phyloP scores from a whole-genome alignment of 2,329 filamentous ascomycete species.

The Beauveria medogensis region DNA sequence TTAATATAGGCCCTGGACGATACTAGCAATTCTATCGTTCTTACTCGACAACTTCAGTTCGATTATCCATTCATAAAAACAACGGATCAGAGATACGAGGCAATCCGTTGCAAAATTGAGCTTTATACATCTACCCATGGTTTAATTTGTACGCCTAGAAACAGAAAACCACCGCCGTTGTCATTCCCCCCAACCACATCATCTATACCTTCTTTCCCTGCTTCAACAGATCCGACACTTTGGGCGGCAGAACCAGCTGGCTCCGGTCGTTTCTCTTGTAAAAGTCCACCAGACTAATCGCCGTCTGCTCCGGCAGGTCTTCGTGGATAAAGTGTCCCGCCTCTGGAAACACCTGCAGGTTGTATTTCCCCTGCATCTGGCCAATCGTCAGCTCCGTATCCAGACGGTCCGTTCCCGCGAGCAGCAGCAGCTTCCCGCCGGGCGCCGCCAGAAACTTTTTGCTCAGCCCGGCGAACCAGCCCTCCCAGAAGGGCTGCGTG shows the following conservation, averaged over 20 bases:
- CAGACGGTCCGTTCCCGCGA: conserved; percentile 82
- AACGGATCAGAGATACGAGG: too few species aligned
- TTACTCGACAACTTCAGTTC: too few species aligned
- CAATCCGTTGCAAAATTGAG: too few species aligned
- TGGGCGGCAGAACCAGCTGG: conserved; percentile 78
- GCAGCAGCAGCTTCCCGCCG: conserved; percentile 75
- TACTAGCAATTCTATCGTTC: too few species aligned
- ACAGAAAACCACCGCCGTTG: too few species aligned
- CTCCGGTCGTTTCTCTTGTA: conserved; percentile 85
- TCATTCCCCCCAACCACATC: background rate
- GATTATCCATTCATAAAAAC: too few species aligned
- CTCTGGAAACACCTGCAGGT: conserved; percentile 87
- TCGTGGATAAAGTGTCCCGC: conserved; percentile 97
- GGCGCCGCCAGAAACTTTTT: conserved; percentile 75
- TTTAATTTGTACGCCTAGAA: too few species aligned
- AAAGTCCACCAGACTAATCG: conserved; percentile 79
- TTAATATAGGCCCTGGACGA: background rate
- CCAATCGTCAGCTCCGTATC: conserved; percentile 92
- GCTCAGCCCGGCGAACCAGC: conserved; percentile 85
- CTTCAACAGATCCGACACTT: conserved; percentile 67
- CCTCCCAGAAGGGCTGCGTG: conserved; percentile 88
- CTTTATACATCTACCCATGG: too few species aligned
- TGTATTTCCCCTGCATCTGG: conserved; percentile 98
- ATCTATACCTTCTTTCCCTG: conserved; percentile 51
- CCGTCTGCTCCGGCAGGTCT: conserved; percentile 85